Evolutionary conservation across 495 filamentous ascomycete genomes (phyloP).

Genomic region (Neurospora tetraspora): DNA sequence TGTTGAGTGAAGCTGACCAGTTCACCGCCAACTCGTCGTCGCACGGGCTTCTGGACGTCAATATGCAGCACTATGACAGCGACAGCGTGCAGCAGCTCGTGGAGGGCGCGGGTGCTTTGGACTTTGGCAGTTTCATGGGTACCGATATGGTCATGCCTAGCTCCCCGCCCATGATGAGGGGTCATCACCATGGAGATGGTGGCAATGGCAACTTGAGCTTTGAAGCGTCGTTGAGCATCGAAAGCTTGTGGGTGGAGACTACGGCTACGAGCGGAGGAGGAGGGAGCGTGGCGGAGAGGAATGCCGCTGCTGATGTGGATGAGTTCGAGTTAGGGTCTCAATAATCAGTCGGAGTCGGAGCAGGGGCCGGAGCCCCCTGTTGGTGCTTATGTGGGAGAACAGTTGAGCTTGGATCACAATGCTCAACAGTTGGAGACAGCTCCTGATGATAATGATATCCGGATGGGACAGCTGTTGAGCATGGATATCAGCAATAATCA

Average conservation of each 20-base stretch:
- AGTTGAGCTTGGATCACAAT: neutral
- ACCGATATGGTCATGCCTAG: conserved; percentile 44
- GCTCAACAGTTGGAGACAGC: neutral
- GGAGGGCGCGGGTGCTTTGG: conserved; percentile 18
- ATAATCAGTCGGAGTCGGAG: neutral
- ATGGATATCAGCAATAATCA: neutral
- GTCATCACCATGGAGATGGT: conserved; percentile 2
- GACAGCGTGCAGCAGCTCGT: conserved; percentile 21
- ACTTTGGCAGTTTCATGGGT: conserved; percentile 37
- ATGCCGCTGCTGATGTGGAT: neutral
- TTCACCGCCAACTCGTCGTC: conserved; percentile 29
- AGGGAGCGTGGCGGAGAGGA: neutral
- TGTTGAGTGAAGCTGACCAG: conserved; percentile 47
- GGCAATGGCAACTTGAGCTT: conserved; percentile 8
- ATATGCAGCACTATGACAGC: conserved; percentile 30
- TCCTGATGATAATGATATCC: neutral
- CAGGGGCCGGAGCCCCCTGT: neutral
- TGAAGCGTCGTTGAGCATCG: conserved; percentile 13
- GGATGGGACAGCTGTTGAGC: neutral
- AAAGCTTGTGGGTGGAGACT: conserved; percentile 7
- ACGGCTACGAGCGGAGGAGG: neutral
- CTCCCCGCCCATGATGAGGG: conserved; percentile 35
- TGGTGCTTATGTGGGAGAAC: neutral
- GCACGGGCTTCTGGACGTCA: conserved; percentile 21
- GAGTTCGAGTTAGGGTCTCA: neutral